phyloP scores from a whole-genome alignment of 2,329 filamentous ascomycete genomes.

The Lasiodiplodia citricola region DNA sequence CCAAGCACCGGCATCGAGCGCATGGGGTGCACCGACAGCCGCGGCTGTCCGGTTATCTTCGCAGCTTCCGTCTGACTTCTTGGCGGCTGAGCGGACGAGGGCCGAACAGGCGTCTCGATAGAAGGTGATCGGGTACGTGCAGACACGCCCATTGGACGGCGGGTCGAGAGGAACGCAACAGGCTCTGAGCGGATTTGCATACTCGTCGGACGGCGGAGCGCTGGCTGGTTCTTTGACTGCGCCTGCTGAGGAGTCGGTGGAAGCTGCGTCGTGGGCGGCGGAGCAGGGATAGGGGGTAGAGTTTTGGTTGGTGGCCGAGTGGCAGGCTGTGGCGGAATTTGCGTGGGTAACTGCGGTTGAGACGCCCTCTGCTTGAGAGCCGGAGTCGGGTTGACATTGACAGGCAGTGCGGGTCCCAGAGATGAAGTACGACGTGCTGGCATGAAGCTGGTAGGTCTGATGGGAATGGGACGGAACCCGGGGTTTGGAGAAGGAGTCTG shows the following conservation, averaged over 20 bases:
- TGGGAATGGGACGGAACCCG: conserved; percentile 43
- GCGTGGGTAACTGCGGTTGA: conserved; percentile 8
- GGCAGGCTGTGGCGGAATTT: not conserved
- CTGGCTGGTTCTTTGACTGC: conserved; percentile 28
- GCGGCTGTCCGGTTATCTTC: conserved; percentile 25
- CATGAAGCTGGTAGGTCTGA: conserved; percentile 38
- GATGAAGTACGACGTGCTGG: conserved; percentile 41
- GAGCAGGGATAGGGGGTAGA: conserved; percentile 28
- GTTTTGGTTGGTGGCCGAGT: conserved; percentile 2
- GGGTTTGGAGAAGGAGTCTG: conserved; percentile 42
- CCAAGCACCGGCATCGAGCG: conserved; percentile 46
- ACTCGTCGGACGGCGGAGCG: conserved; percentile 49
- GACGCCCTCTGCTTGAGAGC: conserved; percentile 13
- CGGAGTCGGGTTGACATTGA: conserved; percentile 23
- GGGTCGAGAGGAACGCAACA: conserved; percentile 50
- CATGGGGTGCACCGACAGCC: conserved; percentile 12
- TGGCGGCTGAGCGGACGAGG: conserved; percentile 14
- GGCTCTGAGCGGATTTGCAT: conserved; percentile 51
- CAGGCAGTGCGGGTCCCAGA: conserved; percentile 30
- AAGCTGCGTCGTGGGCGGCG: conserved; percentile 27
- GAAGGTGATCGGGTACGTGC: conserved; percentile 7
- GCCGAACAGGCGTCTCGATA: not conserved
- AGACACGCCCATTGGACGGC: conserved; percentile 34
- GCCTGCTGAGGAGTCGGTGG: conserved; percentile 14
- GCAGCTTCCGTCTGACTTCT: not conserved